Evolutionary conservation across 371 early-diverging fungal genomes (phyloP), one percentile per base, ranked within the genome.

Genomic region (Mucor velutinosus): DNA sequence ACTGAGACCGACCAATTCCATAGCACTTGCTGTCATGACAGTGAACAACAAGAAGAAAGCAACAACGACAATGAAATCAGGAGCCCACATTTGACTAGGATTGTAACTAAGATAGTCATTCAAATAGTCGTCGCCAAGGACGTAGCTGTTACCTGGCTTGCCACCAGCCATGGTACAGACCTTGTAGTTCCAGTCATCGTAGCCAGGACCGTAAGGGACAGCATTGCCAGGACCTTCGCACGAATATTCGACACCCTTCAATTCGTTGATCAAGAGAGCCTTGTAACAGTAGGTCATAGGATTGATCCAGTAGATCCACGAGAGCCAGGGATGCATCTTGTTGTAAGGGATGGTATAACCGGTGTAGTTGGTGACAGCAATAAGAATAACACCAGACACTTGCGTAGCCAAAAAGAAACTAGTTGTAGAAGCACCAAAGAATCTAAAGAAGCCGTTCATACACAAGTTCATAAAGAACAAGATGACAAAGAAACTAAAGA

Each of bases 231-330:
- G 73, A 29, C 84, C 76, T 51, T 84, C 67, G 55, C 78, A 76
- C 56, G 71, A 25, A 49, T 70, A 75, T 10, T 73, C 21, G 32
- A 78, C 63, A 15, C 84, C 82, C n/a, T 72, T 71, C 72, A 87
- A 83, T 73, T 92, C 92, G 72, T 92, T 92, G 17, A 83, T 79
- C 41, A 89, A 62, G 35, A 92, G 71, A 1, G 88, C 86, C 70
- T 85, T 80, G 73, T 84, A 85, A 17, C 87, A 85, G 64, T 90
- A 90, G 1, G 88, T 85, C 23, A 92, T 72, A 14, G 92, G 88
- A 59, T 86, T 88, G 62, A 90, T 81, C 84, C 87, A 90, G 71
- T 84, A 87, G 32, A 91, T 83, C 90, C 90, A 90, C 61, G 79
- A 82, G 19, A 92, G 79, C 87, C 89, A 90, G 56, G 85, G 88